Base-by-base conservation (phyloP, 805 yeast genomes). In the Sugiyamaella valdiviana region DNA sequence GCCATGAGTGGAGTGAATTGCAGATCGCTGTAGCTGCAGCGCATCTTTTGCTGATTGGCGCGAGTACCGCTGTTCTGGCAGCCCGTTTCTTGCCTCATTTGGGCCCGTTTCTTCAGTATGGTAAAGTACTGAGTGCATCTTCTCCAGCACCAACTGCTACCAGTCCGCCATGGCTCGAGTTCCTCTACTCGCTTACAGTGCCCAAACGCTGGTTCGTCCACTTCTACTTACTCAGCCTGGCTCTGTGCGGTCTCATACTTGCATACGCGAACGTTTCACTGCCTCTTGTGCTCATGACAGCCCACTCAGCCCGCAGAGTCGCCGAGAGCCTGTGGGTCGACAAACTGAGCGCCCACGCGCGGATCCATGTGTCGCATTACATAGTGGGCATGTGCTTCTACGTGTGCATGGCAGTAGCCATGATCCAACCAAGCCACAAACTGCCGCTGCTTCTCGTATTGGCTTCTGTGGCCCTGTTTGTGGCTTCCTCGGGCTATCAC, bases 321-420 rank as follows among this genome's bases (percentile, higher is more conserved):
- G 62, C 58, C 39, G 90, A 83, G 57, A 74, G 80, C 54, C 42
- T 63, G 1, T 63, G 46, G 44, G 65, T 81, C 15, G 68, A 71
- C 38, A 70, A 69, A 52, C 65, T 74, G 23, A 41, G 64, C 5
- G 35, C 46, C n/a, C 56, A 52, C 1, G 67, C 84, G 1, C 66
- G 67, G 16, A 82, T 83, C 60, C 82, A 82, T 54, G 35, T 79
- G 10, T 62, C 74, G 12, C 88, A 83, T 57, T 83, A 81, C 56
- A 12, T 77, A 1, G 78, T 74, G 2, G 90, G 90, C 0, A 23
- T 77, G 2, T 56, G 61, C 9, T 82, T 76, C 60, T 83, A 83
- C 44, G 7, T 50, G 1, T 23, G 44, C 26, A 56, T 63, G 36
- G 56, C 51, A 1, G 15, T 46, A 15, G 45, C 50, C 6, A 15